These are phyloP conservation scores for Penicillium palitans DNA, from an alignment of 2,329 filamentous ascomycete species.

Conservation along the genomic window DNA sequence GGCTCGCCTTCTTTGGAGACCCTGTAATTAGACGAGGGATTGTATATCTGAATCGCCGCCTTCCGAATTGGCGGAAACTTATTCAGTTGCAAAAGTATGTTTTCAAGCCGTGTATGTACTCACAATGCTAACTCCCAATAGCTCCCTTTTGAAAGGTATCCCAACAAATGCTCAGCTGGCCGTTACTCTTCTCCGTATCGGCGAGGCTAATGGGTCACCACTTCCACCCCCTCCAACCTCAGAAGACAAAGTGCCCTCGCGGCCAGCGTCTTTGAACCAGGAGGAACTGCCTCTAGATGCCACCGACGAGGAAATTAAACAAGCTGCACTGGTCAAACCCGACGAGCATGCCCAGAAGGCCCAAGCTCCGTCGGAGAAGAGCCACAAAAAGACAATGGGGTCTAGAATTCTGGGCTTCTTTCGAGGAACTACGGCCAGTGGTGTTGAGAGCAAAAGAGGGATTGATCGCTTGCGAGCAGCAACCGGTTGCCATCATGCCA, in stretches of 20 bases:
- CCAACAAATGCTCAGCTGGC: constrained; percentile 85
- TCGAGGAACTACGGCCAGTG: constrained; percentile 68
- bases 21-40: constrained; percentile 66
- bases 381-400: constrained; percentile 39
- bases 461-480: constrained; percentile 70
- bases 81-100: constrained; percentile 66
- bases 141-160: constrained; percentile 73
- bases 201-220: constrained; percentile 77
- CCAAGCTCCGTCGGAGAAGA: background rate
- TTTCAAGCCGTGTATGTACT: no score
- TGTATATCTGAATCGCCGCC: constrained; percentile 48
- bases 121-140: constrained; percentile 28
- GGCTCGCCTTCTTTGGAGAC: constrained; percentile 77
- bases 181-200: constrained; percentile 76
- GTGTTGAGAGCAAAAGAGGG: constrained; percentile 69
- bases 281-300: constrained; percentile 61
- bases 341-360: constrained; percentile 31
- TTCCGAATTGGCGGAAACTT: constrained; percentile 73
- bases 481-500: constrained; percentile 61
- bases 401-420: constrained; percentile 63
- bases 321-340: constrained; percentile 58
- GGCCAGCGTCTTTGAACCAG: constrained; percentile 55
- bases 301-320: constrained; percentile 64
- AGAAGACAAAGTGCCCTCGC: constrained; percentile 48
- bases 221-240: constrained; percentile 62